Evolutionary conservation across 2,329 filamentous ascomycete species (phyloP).

Genomic region (Aspergillus arachidicola): DNA sequence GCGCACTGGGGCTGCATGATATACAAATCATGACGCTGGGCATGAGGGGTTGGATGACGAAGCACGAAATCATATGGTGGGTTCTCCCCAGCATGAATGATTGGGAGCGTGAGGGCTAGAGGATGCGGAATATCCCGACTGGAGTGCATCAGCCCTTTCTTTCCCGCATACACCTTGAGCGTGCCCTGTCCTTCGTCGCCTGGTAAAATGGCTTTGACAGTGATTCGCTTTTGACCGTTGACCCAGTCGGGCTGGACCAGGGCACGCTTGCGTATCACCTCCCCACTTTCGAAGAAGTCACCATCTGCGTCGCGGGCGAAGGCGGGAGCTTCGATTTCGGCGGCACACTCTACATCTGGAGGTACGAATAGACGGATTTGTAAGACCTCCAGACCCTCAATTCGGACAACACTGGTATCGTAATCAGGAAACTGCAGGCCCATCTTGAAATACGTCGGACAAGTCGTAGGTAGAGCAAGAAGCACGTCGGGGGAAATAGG

Average conservation of each 20-base stretch:
- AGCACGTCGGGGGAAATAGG: conserved; percentile 83
- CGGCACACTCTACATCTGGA: conserved; percentile 84
- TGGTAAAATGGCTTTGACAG: conserved; percentile 87
- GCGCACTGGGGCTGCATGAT: conserved; percentile 94
- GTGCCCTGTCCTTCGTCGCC: conserved; percentile 87
- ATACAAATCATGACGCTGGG: conserved; percentile 96
- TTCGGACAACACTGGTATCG: conserved; percentile 80
- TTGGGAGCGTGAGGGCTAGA: conserved; percentile 83
- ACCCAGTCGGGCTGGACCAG: conserved; percentile 92
- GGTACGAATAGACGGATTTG: conserved; percentile 88
- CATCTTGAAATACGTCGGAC: conserved; percentile 85
- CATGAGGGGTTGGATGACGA: conserved; percentile 93
- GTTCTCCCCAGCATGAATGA: conserved; percentile 88
- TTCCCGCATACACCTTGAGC: conserved; percentile 90
- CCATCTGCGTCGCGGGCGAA: conserved; percentile 84
- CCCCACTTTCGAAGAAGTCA: conserved; percentile 90
- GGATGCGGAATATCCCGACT: conserved; percentile 95
- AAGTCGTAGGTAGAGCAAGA: conserved; percentile 81
- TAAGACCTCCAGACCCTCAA: conserved; percentile 91
- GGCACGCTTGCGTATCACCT: conserved; percentile 80
- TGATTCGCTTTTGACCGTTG: conserved; percentile 83
- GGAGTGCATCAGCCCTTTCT: conserved; percentile 93
- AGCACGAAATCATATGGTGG: conserved; percentile 91
- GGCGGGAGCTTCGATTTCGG: conserved; percentile 84
- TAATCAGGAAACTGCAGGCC: conserved; percentile 80